phyloP scores from a whole-genome alignment of 2,329 filamentous ascomycete species.

The Bisporella sp. region DNA sequence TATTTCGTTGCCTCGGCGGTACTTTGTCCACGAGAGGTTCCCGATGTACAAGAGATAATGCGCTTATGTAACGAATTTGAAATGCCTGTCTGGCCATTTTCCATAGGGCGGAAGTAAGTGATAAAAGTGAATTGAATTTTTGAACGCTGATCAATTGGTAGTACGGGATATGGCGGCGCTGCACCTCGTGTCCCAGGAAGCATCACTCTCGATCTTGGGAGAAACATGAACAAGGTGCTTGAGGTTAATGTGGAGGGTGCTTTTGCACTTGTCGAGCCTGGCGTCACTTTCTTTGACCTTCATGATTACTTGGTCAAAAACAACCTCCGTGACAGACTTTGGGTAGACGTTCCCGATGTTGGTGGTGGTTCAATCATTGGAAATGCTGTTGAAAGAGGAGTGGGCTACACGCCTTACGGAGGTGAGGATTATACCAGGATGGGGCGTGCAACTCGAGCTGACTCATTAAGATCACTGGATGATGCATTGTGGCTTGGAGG shows the following conservation, averaged over 20 bases:
- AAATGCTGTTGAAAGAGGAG: slow-evolving; percentile 38
- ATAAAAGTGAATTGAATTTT: too few relatives aligned
- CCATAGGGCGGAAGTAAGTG: slow-evolving; percentile 5
- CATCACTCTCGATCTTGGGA: slow-evolving; percentile 45
- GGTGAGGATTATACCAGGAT: slow-evolving; percentile 16
- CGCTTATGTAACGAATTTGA: slow-evolving; percentile 34
- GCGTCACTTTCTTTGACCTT: slow-evolving; percentile 45
- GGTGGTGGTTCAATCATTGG: slow-evolving; percentile 38
- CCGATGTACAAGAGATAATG: slow-evolving; percentile 40
- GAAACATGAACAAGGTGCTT: slow-evolving; percentile 44
- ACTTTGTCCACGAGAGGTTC: slow-evolving; percentile 23
- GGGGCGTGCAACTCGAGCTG: not conserved
- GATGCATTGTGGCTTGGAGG: slow-evolving; percentile 36
- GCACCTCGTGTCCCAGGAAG: slow-evolving; percentile 44
- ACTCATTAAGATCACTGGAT: slow-evolving; percentile 30
- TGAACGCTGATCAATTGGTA: slow-evolving; percentile 27
- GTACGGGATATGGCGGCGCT: slow-evolving; percentile 46
- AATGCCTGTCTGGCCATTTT: slow-evolving; percentile 39
- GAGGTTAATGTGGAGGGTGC: slow-evolving; percentile 42
- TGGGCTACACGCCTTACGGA: slow-evolving; percentile 40
- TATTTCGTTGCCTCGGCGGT: slow-evolving; percentile 27
- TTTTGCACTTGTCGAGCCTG: slow-evolving; percentile 46
- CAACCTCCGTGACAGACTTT: slow-evolving; percentile 32
- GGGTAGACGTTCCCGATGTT: slow-evolving; percentile 34
- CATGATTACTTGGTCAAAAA: slow-evolving; percentile 42